These are phyloP conservation scores for Neurospora sp. DNA, from an alignment of 495 filamentous ascomycete species.

Conservation along the genomic window DNA sequence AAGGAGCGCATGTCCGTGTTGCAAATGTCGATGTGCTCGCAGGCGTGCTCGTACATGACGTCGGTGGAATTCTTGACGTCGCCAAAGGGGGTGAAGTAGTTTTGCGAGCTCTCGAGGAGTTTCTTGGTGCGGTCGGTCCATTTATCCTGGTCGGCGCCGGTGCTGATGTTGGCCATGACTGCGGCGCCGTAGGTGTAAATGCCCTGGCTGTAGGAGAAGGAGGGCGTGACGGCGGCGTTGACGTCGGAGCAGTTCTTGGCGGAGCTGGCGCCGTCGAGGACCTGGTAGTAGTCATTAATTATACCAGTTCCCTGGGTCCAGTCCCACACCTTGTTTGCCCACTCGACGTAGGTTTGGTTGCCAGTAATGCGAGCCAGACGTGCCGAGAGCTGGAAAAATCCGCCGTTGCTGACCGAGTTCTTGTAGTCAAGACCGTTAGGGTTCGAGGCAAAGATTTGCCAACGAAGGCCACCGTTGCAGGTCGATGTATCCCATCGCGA, in stretches of 20 bases:
- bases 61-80: slow-evolving; percentile 34
- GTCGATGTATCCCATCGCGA: slow-evolving; percentile 57
- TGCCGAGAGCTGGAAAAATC: slow-evolving; percentile 57
- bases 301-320: slow-evolving; percentile 49
- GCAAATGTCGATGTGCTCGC: slow-evolving; percentile 53
- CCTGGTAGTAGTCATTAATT: slow-evolving; percentile 35
- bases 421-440: slow-evolving; percentile 61
- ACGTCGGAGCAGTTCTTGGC: slow-evolving; percentile 33
- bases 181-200: slow-evolving; percentile 58
- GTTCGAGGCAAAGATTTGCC: slow-evolving; percentile 79
- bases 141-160: slow-evolving; percentile 19
- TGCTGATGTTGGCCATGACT: slow-evolving; percentile 54
- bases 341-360: slow-evolving; percentile 51
- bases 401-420: slow-evolving; percentile 61
- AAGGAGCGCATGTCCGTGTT: slow-evolving; percentile 67
- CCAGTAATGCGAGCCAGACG: slow-evolving; percentile 58
- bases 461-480: slow-evolving; percentile 64
- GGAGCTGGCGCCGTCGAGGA: slow-evolving; percentile 47
- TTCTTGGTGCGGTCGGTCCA: slow-evolving; percentile 43
- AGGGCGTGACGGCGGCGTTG: slow-evolving; percentile 21
- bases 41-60: slow-evolving; percentile 62
- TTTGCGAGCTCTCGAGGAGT: slow-evolving; percentile 33
- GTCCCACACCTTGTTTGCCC: slow-evolving; percentile 62
- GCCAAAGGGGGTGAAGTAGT: slow-evolving; percentile 36
- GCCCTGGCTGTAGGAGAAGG: slow-evolving; percentile 56